Base-by-base conservation (phyloP, 2,329 filamentous ascomycete genomes). In the Rhexocercosporidium sp. region DNA sequence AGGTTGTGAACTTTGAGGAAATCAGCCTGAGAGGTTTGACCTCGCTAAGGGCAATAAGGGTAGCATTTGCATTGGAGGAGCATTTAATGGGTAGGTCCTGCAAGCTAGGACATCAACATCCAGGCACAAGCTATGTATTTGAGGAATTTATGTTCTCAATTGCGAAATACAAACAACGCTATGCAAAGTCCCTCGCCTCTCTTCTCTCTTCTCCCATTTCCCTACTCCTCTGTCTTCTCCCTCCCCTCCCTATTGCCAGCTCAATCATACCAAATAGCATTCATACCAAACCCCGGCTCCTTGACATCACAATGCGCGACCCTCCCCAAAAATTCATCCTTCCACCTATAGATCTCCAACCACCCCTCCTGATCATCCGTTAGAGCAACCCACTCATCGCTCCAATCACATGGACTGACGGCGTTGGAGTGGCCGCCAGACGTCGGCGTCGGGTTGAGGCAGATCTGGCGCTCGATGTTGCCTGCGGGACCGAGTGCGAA, bases 231-330 rank as follows among this genome's bases (percentile, higher is more conserved):
- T n/a, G n/a, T 20, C 27, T 12, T 22, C 18, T 6, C n/a, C 37
- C 11, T 4, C 9, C 12, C 9, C 11, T 37, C 53, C 18, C 18
- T 54, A 5, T 12, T 3, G 18, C n/a, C 31, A 7, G 4, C 29
- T 54, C 22, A 93, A 80, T 96, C 91, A 78, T 96, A 96, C 93
- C 93, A 97, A 70, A 96, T 94, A n/a, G 93, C 93, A 80, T 97
- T 97, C 93, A 97, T 97, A 1, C 93, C 93, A 78, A 97, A 97
- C 1, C 93, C 93, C n/a, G 92, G 92, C 81, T 96, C 93, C 6
- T 89, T 88, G 44, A 96, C 89, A 72, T 92, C 88, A 70, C 92
- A 83, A 69, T 92, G 85, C 18, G 93, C 93, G 8, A 96, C 93
- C 3, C 93, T 83, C 1, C 88, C 90, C 62, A 97, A 80, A 73